Evolutionary conservation across 768 basidiomycete genomes (phyloP).

Genomic region (Suillus tomentosus): DNA sequence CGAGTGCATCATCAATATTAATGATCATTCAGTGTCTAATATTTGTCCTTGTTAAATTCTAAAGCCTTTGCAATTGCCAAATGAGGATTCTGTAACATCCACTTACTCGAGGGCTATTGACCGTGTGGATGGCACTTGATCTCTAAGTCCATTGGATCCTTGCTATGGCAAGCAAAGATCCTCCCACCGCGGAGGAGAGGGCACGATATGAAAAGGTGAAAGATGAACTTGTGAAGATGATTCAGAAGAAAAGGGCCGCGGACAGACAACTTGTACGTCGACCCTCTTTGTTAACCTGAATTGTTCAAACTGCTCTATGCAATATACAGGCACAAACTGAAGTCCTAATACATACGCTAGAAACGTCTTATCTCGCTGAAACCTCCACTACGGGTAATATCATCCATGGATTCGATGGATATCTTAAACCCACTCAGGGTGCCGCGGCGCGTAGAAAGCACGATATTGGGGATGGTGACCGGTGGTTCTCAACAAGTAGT

Average conservation of each 20-base stretch:
- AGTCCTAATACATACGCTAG: constrained; percentile 75
- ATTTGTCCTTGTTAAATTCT: constrained; percentile 1
- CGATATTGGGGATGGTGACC: constrained; percentile 75
- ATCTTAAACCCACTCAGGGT: constrained; percentile 72
- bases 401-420: constrained; percentile 84
- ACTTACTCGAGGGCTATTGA: background rate
- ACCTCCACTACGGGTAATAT: constrained; percentile 86
- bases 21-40: background rate
- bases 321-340: constrained; percentile 70
- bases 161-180: constrained; percentile 41
- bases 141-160: constrained; percentile 2
- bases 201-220: constrained; percentile 70
- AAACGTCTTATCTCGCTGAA: constrained; percentile 75
- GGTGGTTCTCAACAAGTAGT: constrained; percentile 83
- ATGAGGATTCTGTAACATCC: background rate
- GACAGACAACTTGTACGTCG: constrained; percentile 75
- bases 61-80: background rate
- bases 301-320: constrained; percentile 1
- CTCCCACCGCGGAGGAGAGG: constrained; percentile 65
- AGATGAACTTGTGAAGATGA: constrained; percentile 72
- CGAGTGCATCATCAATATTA: no score
- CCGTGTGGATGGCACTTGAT: constrained; percentile 1
- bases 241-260: constrained; percentile 71
- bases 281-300: background rate
- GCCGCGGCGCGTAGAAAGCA: constrained; percentile 58